Conservation (phyloP, 371 early-diverging fungal species). For the Syncephalastrum monosporum region DNA sequence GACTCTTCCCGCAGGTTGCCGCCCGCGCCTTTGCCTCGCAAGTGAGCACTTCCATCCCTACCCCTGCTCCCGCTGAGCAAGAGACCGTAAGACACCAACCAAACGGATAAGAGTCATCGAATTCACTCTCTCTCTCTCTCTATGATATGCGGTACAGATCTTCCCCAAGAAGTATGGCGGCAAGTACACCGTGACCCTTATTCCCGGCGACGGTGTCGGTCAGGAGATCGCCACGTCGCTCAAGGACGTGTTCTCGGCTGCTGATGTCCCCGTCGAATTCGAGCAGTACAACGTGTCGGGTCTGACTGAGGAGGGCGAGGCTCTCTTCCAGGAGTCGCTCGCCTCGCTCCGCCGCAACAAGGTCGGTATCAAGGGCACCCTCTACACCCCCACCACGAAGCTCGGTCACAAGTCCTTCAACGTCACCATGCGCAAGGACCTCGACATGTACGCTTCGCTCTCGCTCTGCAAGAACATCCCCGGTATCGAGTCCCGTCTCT, state of each 20-base stretch:
- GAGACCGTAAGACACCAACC: slow-evolving; percentile 29
- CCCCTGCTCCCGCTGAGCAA: slow-evolving; percentile 48
- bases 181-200: slow-evolving; percentile 89
- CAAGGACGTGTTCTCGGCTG: slow-evolving; percentile 91
- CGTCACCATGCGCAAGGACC: slow-evolving; percentile 89
- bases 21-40: slow-evolving; percentile 42
- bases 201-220: slow-evolving; percentile 98
- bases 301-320: slow-evolving; percentile 71
- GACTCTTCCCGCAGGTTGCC: slow-evolving; percentile 14
- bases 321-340: slow-evolving; percentile 80
- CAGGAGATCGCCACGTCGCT: slow-evolving; percentile 88
- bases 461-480: slow-evolving; percentile 86
- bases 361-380: slow-evolving; percentile 95
- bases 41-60: slow-evolving; percentile 34
- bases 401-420: slow-evolving; percentile 93
- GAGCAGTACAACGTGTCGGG: slow-evolving; percentile 95
- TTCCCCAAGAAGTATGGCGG: slow-evolving; percentile 62
- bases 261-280: slow-evolving; percentile 90
- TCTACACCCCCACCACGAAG: slow-evolving; percentile 88
- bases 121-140: too few relatives aligned
- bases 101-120: too few relatives aligned
- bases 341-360: slow-evolving; percentile 91
- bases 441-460: slow-evolving; percentile 95
- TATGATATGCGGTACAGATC: slow-evolving; percentile 18
- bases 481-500: slow-evolving; percentile 79